These are phyloP conservation scores for Elongisporangium anandrum DNA, from an alignment of 352 stramenopile genomes.

Conservation along the genomic window DNA sequence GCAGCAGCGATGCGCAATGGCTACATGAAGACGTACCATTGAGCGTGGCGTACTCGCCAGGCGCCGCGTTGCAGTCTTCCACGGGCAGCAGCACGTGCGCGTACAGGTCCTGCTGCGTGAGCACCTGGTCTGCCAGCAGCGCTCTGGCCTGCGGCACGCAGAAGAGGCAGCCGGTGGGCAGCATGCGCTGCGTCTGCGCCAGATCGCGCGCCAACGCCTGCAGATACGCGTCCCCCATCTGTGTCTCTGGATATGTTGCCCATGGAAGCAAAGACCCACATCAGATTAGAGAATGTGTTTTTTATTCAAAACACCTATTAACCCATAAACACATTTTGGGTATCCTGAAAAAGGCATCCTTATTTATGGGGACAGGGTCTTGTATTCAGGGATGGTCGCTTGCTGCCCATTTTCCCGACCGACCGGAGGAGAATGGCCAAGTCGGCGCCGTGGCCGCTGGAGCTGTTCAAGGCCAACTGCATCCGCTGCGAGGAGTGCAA, in stretches of 20 bases:
- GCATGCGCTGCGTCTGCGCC: slow-evolving; percentile 43
- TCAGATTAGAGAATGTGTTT: too few species aligned
- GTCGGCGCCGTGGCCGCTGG: too few species aligned
- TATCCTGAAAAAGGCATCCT: too few species aligned
- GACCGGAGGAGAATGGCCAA: too few species aligned
- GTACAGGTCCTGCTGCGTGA: slow-evolving; percentile 42
- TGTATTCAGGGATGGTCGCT: slow-evolving; percentile 5
- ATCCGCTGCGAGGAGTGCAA: slow-evolving; percentile 80
- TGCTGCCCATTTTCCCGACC: slow-evolving; percentile 33
- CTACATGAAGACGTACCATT: slow-evolving; percentile 29
- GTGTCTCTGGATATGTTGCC: too few species aligned
- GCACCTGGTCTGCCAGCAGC: slow-evolving; percentile 31
- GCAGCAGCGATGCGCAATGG: background rate
- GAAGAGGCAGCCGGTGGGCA: slow-evolving; percentile 47
- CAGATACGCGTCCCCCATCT: slow-evolving; percentile 47
- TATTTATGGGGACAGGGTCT: slow-evolving; percentile 20
- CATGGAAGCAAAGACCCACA: too few species aligned
- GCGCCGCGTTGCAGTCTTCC: slow-evolving; percentile 13
- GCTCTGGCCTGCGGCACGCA: slow-evolving; percentile 65
- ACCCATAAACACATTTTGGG: too few species aligned
- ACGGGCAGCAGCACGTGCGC: slow-evolving; percentile 50
- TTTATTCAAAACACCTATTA: too few species aligned
- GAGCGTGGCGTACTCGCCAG: slow-evolving; percentile 60
- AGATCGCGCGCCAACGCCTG: slow-evolving; percentile 34
- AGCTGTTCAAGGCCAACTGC: slow-evolving; percentile 51